phyloP scores from a whole-genome alignment of 192 early-diverging fungal species.

The Coemansia interrupta region DNA sequence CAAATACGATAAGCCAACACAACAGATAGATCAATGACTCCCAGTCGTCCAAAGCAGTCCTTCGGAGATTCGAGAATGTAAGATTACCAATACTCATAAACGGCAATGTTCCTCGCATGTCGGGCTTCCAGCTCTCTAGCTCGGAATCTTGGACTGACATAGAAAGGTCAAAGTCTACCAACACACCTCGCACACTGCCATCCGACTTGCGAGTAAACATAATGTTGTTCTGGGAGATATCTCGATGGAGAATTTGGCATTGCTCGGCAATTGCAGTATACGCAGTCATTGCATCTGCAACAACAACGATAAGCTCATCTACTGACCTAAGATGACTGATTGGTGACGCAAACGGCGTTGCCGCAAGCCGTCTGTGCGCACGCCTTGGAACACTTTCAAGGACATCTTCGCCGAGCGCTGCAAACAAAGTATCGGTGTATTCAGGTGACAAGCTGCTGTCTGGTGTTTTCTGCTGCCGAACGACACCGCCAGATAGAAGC shows the following conservation, averaged over 20 bases:
- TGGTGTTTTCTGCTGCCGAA: not conserved
- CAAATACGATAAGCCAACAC: not conserved
- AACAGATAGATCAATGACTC: conserved; percentile 1
- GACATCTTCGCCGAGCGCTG: not conserved
- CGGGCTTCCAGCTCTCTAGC: not conserved
- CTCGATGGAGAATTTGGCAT: conserved; percentile 16
- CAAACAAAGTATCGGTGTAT: not conserved
- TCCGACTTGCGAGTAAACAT: not conserved
- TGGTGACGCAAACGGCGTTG: not conserved
- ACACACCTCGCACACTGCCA: conserved; percentile 1
- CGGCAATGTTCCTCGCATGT: conserved; percentile 17
- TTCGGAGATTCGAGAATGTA: not conserved
- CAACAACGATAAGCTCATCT: conserved; percentile 13
- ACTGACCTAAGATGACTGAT: not conserved
- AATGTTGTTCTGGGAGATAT: conserved; percentile 23
- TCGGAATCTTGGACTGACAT: conserved; percentile 4
- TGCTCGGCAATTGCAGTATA: conserved; percentile 7
- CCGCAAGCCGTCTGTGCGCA: not conserved
- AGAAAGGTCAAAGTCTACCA: conserved; percentile 26
- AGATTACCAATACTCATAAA: conserved; percentile 25
- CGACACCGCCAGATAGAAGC: not conserved
- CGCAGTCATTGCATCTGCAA: conserved; percentile 20
- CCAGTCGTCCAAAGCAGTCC: not conserved
- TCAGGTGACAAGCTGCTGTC: not conserved
- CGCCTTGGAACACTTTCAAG: not conserved